Conservation (phyloP, 768 basidiomycete species). For the Russula sp. region DNA sequence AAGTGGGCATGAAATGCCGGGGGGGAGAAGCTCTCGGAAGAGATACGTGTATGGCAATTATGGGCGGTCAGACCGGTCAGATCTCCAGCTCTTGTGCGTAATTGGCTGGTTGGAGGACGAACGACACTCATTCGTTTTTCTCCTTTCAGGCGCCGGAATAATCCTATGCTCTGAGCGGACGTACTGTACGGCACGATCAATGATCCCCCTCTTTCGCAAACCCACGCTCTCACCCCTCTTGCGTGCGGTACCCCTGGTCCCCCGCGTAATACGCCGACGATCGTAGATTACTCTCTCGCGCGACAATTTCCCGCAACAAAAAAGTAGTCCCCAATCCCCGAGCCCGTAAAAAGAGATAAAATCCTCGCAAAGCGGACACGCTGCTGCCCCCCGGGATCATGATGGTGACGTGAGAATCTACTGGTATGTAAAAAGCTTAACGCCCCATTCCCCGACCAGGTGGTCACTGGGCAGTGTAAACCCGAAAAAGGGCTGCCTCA, state of each 20-base stretch:
- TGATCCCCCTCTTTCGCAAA: too few species aligned
- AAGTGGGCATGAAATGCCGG: neutral
- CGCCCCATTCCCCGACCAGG: constrained; percentile 11
- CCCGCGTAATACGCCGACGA: neutral
- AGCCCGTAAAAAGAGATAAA: neutral
- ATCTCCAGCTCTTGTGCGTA: constrained; percentile 11
- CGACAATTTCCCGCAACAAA: neutral
- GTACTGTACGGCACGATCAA: too few species aligned
- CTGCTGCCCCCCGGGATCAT: neutral
- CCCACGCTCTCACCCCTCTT: neutral
- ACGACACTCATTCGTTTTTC: neutral
- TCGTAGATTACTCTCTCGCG: neutral
- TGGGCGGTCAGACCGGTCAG: constrained; percentile 15
- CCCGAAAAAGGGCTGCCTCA: constrained; percentile 11
- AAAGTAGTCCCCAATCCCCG: neutral
- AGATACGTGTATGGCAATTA: neutral
- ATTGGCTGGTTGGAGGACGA: neutral
- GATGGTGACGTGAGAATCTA: constrained; percentile 12
- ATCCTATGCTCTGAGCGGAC: too few species aligned
- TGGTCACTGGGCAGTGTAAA: constrained; percentile 14
- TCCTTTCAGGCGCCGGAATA: neutral
- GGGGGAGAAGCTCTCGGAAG: constrained; percentile 2
- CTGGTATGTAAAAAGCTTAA: constrained; percentile 18
- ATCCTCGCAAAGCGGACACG: neutral
- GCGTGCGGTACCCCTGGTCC: neutral